Evolutionary conservation across 2,329 filamentous ascomycete species (phyloP).

Genomic region (Aspergillus brunneoviolaceus): DNA sequence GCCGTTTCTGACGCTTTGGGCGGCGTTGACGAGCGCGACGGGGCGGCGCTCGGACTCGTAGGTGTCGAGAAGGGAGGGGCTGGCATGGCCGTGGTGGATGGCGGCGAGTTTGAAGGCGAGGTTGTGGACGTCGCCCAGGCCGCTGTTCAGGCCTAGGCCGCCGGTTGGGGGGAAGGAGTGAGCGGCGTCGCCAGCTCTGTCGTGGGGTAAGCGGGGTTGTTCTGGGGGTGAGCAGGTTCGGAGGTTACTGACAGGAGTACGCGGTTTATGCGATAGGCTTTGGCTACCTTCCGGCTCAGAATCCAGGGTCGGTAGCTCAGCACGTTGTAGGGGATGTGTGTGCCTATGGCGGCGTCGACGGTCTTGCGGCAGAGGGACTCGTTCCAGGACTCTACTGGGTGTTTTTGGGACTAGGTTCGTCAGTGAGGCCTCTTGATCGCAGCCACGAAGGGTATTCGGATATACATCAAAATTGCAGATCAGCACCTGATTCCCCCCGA

Average conservation of each 20-base stretch:
- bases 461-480: constrained; percentile 48
- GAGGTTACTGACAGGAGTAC: constrained; percentile 38
- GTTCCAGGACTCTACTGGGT: constrained; percentile 39
- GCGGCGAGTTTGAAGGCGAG: constrained; percentile 45
- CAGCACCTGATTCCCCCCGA: constrained; percentile 44
- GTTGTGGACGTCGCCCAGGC: constrained; percentile 53
- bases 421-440: not conserved
- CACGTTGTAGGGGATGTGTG: constrained; percentile 36
- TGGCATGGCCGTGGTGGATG: constrained; percentile 33
- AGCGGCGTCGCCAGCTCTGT: constrained; percentile 53
- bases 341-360: constrained; percentile 30
- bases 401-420: constrained; percentile 29
- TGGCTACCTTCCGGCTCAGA: constrained; percentile 44
- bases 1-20: constrained; percentile 48
- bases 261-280: constrained; percentile 36
- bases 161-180: constrained; percentile 56
- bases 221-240: not conserved
- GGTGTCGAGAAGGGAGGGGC: constrained; percentile 32
- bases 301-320: constrained; percentile 45
- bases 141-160: constrained; percentile 56
- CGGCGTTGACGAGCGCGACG: constrained; percentile 42
- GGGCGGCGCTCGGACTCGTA: constrained; percentile 42
- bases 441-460: not conserved
- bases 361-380: constrained; percentile 34
- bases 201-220: not conserved